Evolutionary conservation across 495 filamentous ascomycete species (phyloP), one percentile per base, ranked within the genome.

Genomic region (Amniculicola lignicola): DNA sequence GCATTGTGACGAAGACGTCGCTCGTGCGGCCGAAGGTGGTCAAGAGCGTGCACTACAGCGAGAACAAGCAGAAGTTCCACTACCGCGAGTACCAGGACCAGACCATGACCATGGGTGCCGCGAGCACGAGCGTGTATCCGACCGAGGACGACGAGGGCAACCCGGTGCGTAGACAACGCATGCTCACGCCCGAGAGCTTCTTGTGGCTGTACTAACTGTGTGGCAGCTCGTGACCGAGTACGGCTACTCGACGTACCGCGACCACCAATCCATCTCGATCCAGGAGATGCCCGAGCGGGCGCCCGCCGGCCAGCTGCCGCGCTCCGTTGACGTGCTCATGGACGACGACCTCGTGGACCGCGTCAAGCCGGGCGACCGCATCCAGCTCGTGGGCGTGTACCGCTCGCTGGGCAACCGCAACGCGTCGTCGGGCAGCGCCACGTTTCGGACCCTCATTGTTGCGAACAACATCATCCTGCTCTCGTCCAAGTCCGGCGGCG

Each of bases 241-340:
- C 70, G 93, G 93, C 7, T 89, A 94, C 70, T 93, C 84, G 69
- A 93, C 86, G 16, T 99, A 96, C 69, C 81, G 92, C 67, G 93
- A 99, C 68, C 94, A 99, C 70, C 93, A 99, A 68, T 91, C 89
- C 15, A 89, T 99, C 41, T 97, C 93, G 0, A 95, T 99, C 64
- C 93, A 99, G 76, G 93, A 99, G 78, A 99, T 99, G 93, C 93
- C 93, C 12, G 93, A 99, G 69, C 79, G 93, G 64, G 93, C 93
- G 21, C 93, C 93, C 23, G 92, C 93, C 47, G 93, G 93, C 40
- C 93, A 97, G 75, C 80, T 99, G 61, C 93, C 93, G 54, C 83
- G 93, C 51, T 90, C 91, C 40, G 93, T 97, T n/a, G 93, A 99
- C 72, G 91, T 99, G 16, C 89, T 99, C 52, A 72, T 97, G 59